Base-by-base conservation (phyloP, 2,329 filamentous ascomycete genomes). In the Aureobasidium sp. region DNA sequence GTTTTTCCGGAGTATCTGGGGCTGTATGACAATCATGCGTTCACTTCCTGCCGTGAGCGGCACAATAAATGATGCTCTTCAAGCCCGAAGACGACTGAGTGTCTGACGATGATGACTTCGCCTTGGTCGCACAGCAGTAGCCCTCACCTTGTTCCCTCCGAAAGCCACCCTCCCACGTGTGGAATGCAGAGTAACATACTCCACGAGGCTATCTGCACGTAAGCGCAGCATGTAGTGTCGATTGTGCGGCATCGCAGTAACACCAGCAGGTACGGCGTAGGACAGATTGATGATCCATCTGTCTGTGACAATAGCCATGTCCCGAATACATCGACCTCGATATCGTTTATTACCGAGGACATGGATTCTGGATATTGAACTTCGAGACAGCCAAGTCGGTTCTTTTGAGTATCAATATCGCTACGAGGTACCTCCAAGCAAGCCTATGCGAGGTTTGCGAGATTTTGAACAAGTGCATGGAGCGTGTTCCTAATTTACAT, bases 281-380 rank as follows among this genome's bases (percentile, higher is more conserved):
- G 7, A 15, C 45, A 19, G 29, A 12, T 17, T 39, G 27, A 31
- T 22, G n/a, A n/a, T 2, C 37, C 3, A 22, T 24, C 29, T 57
- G 39, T 45, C 39, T 29, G 53, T 19, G 53, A 57, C 53, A 33
- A 22, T 24, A 22, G 24, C 39, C 40, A n/a, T 17, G 11, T 33
- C 27, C 45, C 40, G 11, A 35, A 24, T 17, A 22, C 17, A 44
- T 57, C 65, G 67, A 42, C 65, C 73, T 12, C 66, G 68, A 9
- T 72, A 75, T 60, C 22, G 19, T 9, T 29, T 14, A n/a, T 60
- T 60, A 47, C 57, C 44, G 37, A 29, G 17, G 35, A 22, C 29
- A 33, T 40, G 57, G 57, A 17, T 15, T n/a, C 11, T 49, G 47
- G 47, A 49, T 44, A 45, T 57, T 45, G 27, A 22, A 11, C 19